Evolutionary conservation across 148 eudicot species (phyloP).

Genomic region (Rhododendron henanense): DNA sequence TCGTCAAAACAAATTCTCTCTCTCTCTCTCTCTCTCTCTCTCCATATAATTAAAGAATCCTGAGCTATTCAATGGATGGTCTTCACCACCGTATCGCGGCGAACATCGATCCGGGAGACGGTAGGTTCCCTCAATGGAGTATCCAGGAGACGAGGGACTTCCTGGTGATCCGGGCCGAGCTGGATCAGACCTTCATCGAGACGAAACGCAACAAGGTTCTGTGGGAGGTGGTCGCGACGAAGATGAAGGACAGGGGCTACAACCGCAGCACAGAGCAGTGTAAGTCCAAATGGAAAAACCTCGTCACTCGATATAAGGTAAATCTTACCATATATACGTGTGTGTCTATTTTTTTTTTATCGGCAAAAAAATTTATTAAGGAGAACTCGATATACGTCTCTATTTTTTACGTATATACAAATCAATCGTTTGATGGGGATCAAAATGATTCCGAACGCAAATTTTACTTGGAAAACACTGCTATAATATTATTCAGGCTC

Average conservation of each 20-base stretch:
- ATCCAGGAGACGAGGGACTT: slow-evolving; percentile 82
- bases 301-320: slow-evolving; percentile 87
- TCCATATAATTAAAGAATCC: neutral
- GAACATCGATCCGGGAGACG: slow-evolving; percentile 37
- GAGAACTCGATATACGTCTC: neutral
- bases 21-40: neutral
- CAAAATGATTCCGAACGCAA: neutral
- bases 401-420: neutral
- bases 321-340: neutral
- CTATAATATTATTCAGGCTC: neutral
- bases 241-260: slow-evolving; percentile 74
- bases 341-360: no score
- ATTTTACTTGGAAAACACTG: neutral
- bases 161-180: slow-evolving; percentile 57
- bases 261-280: slow-evolving; percentile 93
- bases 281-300: slow-evolving; percentile 95
- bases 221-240: slow-evolving; percentile 68
- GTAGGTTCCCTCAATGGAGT: slow-evolving; percentile 95
- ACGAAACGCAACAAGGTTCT: slow-evolving; percentile 80
- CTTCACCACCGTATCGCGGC: slow-evolving; percentile 28
- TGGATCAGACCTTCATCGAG: slow-evolving; percentile 79
- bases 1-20: neutral
- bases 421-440: neutral
- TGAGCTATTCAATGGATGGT: slow-evolving; percentile 32
- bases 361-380: no score